phyloP scores from a whole-genome alignment of 2,329 filamentous ascomycete genomes.

The Sarocladium kiliense region DNA sequence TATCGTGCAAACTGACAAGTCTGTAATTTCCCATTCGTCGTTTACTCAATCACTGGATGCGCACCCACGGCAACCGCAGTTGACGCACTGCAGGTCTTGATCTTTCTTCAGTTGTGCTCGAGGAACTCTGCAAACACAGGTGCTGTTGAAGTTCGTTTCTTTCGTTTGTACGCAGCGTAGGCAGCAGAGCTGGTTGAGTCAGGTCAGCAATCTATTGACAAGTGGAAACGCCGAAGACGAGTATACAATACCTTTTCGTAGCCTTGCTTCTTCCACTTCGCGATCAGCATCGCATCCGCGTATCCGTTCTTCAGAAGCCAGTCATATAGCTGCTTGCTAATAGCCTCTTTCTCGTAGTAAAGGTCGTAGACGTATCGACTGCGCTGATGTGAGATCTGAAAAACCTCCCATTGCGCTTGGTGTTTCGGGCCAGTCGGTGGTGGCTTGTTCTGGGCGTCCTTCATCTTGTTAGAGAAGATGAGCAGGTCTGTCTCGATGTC shows the following conservation, averaged over 20 bases:
- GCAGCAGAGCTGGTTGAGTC: conserved; percentile 68
- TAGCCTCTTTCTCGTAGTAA: conserved; percentile 97
- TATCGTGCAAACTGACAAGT: neutral
- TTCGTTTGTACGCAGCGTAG: conserved; percentile 97
- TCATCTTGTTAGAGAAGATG: conserved; percentile 87
- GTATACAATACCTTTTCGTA: conserved; percentile 79
- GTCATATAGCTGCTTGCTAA: conserved; percentile 87
- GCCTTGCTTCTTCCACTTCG: conserved; percentile 99
- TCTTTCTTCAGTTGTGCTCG: conserved; percentile 85
- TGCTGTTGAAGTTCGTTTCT: conserved; percentile 97
- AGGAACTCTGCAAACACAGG: conserved; percentile 94
- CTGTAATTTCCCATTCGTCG: neutral
- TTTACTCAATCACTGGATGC: conserved; percentile 67
- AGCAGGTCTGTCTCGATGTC: conserved; percentile 85
- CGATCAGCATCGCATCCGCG: conserved; percentile 90
- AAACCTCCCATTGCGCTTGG: conserved; percentile 93
- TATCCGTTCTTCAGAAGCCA: conserved; percentile 97
- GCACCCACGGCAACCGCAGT: conserved; percentile 89
- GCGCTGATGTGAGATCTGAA: conserved; percentile 93
- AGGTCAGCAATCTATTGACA: no score
- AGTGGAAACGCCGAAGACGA: neutral
- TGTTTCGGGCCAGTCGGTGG: conserved; percentile 75
- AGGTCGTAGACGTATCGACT: conserved; percentile 92
- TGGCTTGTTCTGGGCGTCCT: conserved; percentile 88
- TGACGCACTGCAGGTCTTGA: conserved; percentile 88